Base-by-base conservation (phyloP, 768 basidiomycete genomes). In the Brasilioporus rufonigricans region DNA sequence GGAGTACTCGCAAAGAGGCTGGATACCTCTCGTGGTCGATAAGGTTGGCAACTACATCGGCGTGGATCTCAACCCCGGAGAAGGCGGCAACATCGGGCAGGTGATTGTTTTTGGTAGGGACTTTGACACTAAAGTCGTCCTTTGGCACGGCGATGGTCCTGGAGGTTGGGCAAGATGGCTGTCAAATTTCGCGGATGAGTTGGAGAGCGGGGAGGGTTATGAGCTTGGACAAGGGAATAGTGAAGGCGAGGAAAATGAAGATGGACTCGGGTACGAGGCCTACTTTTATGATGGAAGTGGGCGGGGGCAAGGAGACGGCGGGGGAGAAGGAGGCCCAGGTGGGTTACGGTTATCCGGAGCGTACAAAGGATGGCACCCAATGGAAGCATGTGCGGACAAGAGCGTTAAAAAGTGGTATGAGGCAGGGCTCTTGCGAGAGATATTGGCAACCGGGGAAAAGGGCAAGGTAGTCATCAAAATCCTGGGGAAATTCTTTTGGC, bases 31-130 rank as follows among this genome's bases (percentile, higher is more conserved):
- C 58, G 82, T 97, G 53, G 86, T 87, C 36, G 97, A 99, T 74
- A 91, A 92, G 62, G 86, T 83, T 29, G 97, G 97, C 31, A 99
- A 99, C 73, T 99, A 99, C 68, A 81, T 98, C 55, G 97, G 97
- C 52, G 80, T 99, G 44, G 97, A 99, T 71, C 80, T 99, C 55
- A 93, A 89, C 71, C 96, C 96, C 9, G 90, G 69, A 10, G 84
- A 87, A 65, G 73, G 74, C 44, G 94, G 93, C 41, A 74, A 80
- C 10, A 77, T 80, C 51, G 97, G 97, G 7, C 97, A 99, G 68
- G 96, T 98, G 44, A 97, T 99, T 54, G 87, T 98, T 46, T 99
- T 98, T 69, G 97, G 97, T n/a, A 83, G 97, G 48, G 97, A 98
- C 67, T 98, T 98, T 71, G 97, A 99, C 72, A 89, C 93, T 12